Base-by-base conservation (phyloP, 1,284 basidiomycete species). In the Tremellales sp. region DNA sequence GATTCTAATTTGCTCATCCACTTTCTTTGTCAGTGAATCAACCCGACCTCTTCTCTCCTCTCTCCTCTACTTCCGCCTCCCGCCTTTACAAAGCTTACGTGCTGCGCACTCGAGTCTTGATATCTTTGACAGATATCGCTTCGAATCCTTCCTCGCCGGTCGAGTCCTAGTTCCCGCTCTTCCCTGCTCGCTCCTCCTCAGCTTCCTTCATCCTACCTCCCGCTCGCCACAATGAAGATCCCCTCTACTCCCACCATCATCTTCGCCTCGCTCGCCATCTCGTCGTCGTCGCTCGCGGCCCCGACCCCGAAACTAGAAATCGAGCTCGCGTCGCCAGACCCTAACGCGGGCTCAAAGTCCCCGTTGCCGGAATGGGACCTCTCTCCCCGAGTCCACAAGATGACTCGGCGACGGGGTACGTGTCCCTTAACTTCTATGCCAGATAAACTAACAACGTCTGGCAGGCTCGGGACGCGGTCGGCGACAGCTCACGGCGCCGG, bases 221-320 rank as follows among this genome's bases (percentile, higher is more conserved):
- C 21, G 27, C 21, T 10, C 6, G 19, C 27, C 29, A 47, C 5
- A 16, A 47, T 47, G 45, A 47, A 47, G 45, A 16, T 42, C 39
- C 25, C 26, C 2, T n/a, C 45, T 19, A 41, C 45, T 25, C 31
- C 45, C 38, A n/a, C n/a, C n/a, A 19, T 40, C 21, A 29, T 47
- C 28, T 21, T 47, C 19, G 38, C 38, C 6, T 27, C 45, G 3
- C 39, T 47, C 21, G 45, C 45, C 10, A 33, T 47, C 31, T 27
- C 45, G 16, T 21, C 28, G 5, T 32, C 34, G 3, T 21, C 45
- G 6, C 39, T 47, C n/a, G 45, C 45, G 7, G 45, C 45, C 18
- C 39, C 45, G 21, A 47, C 45, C 12, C 42, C 42, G 14, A 35
- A 34, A 5, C 18, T 34, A 12, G 42, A 43, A 7, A 10, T 43